Base-by-base conservation (phyloP, 2,329 filamentous ascomycete species). In the Aspergillus sp. region DNA sequence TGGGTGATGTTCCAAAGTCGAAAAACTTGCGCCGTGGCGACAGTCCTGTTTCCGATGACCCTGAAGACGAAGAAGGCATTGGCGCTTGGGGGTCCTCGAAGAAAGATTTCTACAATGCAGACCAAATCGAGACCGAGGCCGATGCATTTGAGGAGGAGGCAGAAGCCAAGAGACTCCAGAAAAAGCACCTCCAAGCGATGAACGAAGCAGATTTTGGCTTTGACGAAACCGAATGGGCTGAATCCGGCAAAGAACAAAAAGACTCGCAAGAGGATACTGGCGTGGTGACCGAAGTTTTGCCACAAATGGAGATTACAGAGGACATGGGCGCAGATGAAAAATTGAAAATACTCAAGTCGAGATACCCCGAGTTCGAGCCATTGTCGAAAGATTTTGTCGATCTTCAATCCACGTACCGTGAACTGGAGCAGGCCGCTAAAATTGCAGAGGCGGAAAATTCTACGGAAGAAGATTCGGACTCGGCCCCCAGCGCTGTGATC, bases 281-380 rank as follows among this genome's bases (percentile, higher is more conserved):
- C 11, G 77, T 84, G n/a, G 81, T 95, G 9, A 93, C 84, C 4
- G 89, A 97, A 63, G 80, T 90, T n/a, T 74, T 97, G 37, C 88
- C 89, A 40, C 86, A 94, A 56, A 62, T 90, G 34, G 84, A 90
- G 56, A 83, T 97, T 45, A 85, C 88, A 9, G 82, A 88, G 19
- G 82, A 87, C 47, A 90, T 95, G 84, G 72, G 77, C 6, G 67
- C 79, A 4, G 83, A 86, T 34, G 90, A 96, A 61, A 79, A 83
- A 52, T 70, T 86, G 50, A 85, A 83, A 59, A 78, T 96, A 11
- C 69, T 98, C 40, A 82, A 84, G 56, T 79, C 82, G 37, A 78
- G 88, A 63, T 96, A 98, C 64, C 93, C 94, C 3, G 93, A 98
- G 62, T 93, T 97, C 53, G 87, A 94, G 49, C 85, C 85, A 44